Conservation (phyloP, 1,139 yeast species). For the Debaryomycetaceae sp. region DNA sequence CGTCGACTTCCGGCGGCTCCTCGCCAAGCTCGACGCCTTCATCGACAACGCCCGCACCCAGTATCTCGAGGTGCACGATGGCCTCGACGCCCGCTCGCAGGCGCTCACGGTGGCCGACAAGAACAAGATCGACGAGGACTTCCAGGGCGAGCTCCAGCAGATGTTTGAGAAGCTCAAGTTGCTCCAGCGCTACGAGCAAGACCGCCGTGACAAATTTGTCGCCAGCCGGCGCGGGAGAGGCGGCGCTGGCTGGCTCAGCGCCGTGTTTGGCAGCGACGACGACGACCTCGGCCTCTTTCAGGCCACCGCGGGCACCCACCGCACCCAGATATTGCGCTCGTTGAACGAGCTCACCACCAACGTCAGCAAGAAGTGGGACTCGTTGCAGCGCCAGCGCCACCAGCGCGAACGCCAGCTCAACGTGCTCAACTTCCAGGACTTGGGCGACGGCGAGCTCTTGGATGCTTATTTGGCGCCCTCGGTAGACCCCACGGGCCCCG, state of each 20-base stretch:
- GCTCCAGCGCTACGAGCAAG: conserved; percentile 49
- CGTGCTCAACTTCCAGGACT: conserved; percentile 39
- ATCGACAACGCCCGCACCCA: conserved; percentile 36
- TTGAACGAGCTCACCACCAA: conserved; percentile 31
- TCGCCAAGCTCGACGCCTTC: conserved; percentile 36
- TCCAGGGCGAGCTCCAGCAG: conserved; percentile 47
- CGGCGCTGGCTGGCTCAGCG: conserved; percentile 20
- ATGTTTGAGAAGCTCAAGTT: conserved; percentile 46
- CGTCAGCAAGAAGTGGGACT: conserved; percentile 32
- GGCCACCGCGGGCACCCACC: conserved; percentile 23
- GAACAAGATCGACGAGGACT: conserved; percentile 52
- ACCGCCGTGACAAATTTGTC: conserved; percentile 25
- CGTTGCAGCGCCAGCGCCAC: conserved; percentile 40
- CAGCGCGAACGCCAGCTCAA: conserved; percentile 39
- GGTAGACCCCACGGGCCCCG: neutral
- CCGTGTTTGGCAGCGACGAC: conserved; percentile 24
- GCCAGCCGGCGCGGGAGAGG: conserved; percentile 10
- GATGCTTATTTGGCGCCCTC: conserved; percentile 1
- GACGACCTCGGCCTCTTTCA: conserved; percentile 24
- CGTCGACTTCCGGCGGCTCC: conserved; percentile 36
- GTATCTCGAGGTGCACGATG: conserved; percentile 38
- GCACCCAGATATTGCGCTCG: conserved; percentile 38
- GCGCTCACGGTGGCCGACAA: conserved; percentile 42
- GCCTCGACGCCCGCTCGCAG: conserved; percentile 9
- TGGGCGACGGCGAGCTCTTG: conserved; percentile 23